Evolutionary conservation across 139 green algal genomes (phyloP), one percentile per base, ranked within the genome.

Genomic region (Chlamydomonas sp.): DNA sequence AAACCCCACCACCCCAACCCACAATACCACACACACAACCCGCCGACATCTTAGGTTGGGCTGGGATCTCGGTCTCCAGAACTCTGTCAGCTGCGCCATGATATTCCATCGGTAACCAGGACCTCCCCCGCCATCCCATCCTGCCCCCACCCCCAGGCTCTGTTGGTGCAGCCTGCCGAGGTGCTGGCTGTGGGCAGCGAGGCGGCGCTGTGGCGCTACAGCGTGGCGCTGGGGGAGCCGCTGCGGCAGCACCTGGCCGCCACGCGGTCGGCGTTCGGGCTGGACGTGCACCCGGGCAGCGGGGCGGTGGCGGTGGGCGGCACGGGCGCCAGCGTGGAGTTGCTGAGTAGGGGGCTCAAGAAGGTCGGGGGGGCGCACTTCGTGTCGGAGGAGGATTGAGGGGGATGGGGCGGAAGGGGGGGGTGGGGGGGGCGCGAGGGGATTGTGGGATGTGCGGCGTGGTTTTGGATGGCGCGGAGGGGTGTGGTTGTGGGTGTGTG

Each of bases 321-420:
- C 8, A 31, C 20, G 7, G 73, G 80, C 2, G 86, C 61, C 1
- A 17, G n/a, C 20, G 63, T 86, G 59, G 73, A 82, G 61, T 8
- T 90, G 63, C 57, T 90, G 73, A 62, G 57, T 90, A 86, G 67
- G 86, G 86, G 31, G 31, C 31, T 49, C 71, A 86, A 86, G 82
- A 69, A 79, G 71, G 79, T 61, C 2, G 82, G 82, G 10, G 71
- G 82, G 14, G 72, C 63, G 20, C 57, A 5, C 5, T 79, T 74
- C 71, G n/a, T 57, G 62, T 73, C 82, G 71, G 82, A 86, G 2
- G 82, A 86, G 82, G 82, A 86, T 61, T 86, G 15, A 9, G 67
- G 67, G 63, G 72, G 77, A 60, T 59, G 18, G 77, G 14, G 60
- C 49, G 18, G 5, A 8, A 10, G 20, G 18, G 18, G 58, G 77